These are phyloP conservation scores for Clathrus columnatus DNA, from an alignment of 768 basidiomycete species.

Conservation along the genomic window DNA sequence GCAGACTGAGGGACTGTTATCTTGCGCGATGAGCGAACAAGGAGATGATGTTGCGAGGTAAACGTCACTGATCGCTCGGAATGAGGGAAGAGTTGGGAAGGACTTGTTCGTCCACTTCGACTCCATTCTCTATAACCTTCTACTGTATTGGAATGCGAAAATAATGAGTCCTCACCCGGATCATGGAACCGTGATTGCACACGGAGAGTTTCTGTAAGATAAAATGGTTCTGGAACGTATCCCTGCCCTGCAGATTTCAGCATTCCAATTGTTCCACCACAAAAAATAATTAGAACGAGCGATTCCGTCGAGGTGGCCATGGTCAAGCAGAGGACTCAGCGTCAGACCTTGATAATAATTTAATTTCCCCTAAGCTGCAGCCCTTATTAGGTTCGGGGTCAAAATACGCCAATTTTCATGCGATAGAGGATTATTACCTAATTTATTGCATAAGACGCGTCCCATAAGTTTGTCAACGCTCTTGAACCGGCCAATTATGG, in stretches of 20 bases:
- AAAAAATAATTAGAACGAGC: conserved; percentile 80
- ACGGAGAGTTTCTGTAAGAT: conserved; percentile 74
- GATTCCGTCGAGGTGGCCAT: conserved; percentile 41
- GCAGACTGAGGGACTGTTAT: conserved; percentile 38
- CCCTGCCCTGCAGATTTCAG: conserved; percentile 59
- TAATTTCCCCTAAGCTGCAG: too few species aligned
- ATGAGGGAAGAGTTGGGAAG: conserved; percentile 16
- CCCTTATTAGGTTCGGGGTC: too few species aligned
- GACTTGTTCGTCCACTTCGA: conserved; percentile 49
- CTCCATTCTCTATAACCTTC: conserved; percentile 76
- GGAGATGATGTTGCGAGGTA: conserved; percentile 27
- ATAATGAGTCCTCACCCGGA: conserved; percentile 77
- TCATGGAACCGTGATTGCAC: conserved; percentile 89
- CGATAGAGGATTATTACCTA: too few species aligned
- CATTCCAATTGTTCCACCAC: conserved; percentile 89
- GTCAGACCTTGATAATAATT: too few species aligned
- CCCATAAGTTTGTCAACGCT: too few species aligned
- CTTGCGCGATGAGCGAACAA: conserved; percentile 63
- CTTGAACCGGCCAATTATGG: too few species aligned
- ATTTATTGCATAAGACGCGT: too few species aligned
- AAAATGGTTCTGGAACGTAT: conserved; percentile 81
- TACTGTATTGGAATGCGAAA: conserved; percentile 71
- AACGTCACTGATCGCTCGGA: too few species aligned
- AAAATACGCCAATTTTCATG: too few species aligned
- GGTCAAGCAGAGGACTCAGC: too few species aligned